These are phyloP conservation scores for Thymus quinquecostatus DNA, from an alignment of 257 asterid species.

Conservation along the genomic window DNA sequence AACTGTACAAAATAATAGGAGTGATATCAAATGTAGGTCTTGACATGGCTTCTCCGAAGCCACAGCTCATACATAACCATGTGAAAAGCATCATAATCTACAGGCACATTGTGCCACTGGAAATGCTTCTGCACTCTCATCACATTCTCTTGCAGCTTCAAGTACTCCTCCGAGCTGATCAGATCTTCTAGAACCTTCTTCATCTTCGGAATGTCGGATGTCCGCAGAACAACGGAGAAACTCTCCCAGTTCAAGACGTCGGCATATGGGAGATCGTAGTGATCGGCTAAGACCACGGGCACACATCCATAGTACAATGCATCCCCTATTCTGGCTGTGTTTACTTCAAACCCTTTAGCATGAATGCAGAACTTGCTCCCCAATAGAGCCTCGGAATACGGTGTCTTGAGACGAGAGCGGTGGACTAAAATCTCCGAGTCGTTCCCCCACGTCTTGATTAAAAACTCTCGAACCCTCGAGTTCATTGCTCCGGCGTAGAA, in stretches of 20 bases:
- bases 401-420: conserved; percentile 58
- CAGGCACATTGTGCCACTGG: conserved; percentile 58
- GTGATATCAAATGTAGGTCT: conserved; percentile 8
- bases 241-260: conserved; percentile 73
- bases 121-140: conserved; percentile 69
- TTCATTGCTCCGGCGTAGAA: conserved; percentile 94
- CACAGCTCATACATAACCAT: conserved; percentile 89
- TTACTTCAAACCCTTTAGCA: conserved; percentile 91
- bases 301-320: conserved; percentile 88
- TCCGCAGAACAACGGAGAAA: conserved; percentile 61
- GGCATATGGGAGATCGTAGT: conserved; percentile 81
- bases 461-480: conserved; percentile 55
- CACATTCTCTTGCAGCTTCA: conserved; percentile 65
- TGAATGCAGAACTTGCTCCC: conserved; percentile 89
- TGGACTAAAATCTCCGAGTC: conserved; percentile 71
- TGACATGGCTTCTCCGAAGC: conserved; percentile 70
- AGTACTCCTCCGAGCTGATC: conserved; percentile 37
- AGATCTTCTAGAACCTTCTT: conserved; percentile 54
- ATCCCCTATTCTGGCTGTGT: conserved; percentile 86
- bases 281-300: conserved; percentile 79
- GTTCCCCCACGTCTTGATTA: conserved; percentile 53
- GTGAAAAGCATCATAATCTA: conserved; percentile 73
- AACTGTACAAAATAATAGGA: not conserved
- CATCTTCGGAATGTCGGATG: conserved; percentile 58
- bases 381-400: conserved; percentile 74